These are phyloP conservation scores for Pseudognaphalium luteoalbum DNA, from an alignment of 129 eudicot genomes.

Conservation along the genomic window DNA sequence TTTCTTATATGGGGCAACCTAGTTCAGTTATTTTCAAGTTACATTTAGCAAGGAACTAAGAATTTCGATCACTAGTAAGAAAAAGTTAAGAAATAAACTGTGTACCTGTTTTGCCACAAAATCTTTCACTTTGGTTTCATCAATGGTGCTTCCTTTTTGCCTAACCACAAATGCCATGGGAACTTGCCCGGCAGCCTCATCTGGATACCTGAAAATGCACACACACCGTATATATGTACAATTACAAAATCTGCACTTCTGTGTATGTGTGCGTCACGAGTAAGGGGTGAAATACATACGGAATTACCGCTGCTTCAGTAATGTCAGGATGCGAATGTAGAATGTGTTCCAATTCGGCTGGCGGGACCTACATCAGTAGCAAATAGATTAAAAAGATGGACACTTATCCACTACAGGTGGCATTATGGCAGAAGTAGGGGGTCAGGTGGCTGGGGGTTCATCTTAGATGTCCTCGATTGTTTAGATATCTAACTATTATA, in stretches of 20 bases:
- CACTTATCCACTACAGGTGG: not conserved
- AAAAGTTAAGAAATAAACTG: not conserved
- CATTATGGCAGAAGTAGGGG: not conserved
- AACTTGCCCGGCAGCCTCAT: slow-evolving; percentile 66
- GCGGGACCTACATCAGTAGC: slow-evolving; percentile 54
- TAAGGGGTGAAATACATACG: slow-evolving; percentile 38
- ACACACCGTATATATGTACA: not conserved
- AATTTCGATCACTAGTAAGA: not conserved
- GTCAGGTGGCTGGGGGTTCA: too few relatives aligned
- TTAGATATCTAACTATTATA: too few relatives aligned
- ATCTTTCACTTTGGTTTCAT: slow-evolving; percentile 46
- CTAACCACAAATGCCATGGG: slow-evolving; percentile 74
- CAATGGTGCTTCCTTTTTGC: slow-evolving; percentile 45
- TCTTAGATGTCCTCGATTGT: too few relatives aligned
- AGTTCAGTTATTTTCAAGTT: not conserved
- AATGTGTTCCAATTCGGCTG: slow-evolving; percentile 70
- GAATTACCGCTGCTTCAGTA: slow-evolving; percentile 69
- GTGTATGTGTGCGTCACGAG: not conserved
- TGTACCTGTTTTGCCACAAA: slow-evolving; percentile 61
- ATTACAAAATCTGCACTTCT: not conserved
- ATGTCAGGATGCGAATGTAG: slow-evolving; percentile 61
- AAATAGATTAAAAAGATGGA: not conserved
- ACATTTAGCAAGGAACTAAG: not conserved
- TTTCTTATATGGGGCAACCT: slow-evolving; percentile 59
- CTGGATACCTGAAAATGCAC: slow-evolving; percentile 54